Evolutionary conservation across 2,329 filamentous ascomycete genomes (phyloP), one percentile per base, ranked within the genome.

Genomic region (Diaporthe amygdali): DNA sequence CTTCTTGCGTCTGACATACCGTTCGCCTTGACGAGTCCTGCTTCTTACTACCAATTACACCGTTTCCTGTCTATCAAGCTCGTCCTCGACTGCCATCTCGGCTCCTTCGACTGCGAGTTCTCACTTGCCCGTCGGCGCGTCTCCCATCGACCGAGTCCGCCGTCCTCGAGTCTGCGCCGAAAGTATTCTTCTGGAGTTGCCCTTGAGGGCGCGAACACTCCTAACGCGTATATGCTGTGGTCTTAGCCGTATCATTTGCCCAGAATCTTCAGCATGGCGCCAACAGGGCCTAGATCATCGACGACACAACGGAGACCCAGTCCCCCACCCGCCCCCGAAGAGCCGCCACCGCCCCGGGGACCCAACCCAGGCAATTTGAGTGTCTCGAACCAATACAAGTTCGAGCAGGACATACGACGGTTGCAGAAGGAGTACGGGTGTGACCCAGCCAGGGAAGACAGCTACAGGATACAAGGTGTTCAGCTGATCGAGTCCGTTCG

Each of bases 401-500:
- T 94, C 75, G 94, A 98, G 79, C 91, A 94, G 76, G 91, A 90
- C 76, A 89, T 98, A 69, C 91, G 94, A 73, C 89, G 90, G 77
- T 91, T 91, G 80, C 88, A 97, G 71, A 86, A 88, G 54, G 88
- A 89, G 25, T 90, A 92, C 73, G 90, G 91, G 47, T 90, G 92
- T 77, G 93, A 94, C 77, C 91, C 93, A 66, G 90, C 93, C 46
- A 91, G 93, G 70, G 95, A 98, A 80, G 94, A 96, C 77, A 90
- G 84, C 73, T 90, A 94, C 74, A 91, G 96, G 66, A 83, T 98
- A 54, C 94, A 96, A 77, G 96, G 96, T 22, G 92, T 98, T 12
- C 90, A 94, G 71, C 93, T 96, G 87, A 96, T 99, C 73, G 94
- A 98, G 78, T 93, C 91, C 73, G 93, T 97, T 51, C 89, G 96